These are phyloP conservation scores for Beauveria pseudobassiana DNA, from an alignment of 2,329 filamentous ascomycete species.

Conservation along the genomic window DNA sequence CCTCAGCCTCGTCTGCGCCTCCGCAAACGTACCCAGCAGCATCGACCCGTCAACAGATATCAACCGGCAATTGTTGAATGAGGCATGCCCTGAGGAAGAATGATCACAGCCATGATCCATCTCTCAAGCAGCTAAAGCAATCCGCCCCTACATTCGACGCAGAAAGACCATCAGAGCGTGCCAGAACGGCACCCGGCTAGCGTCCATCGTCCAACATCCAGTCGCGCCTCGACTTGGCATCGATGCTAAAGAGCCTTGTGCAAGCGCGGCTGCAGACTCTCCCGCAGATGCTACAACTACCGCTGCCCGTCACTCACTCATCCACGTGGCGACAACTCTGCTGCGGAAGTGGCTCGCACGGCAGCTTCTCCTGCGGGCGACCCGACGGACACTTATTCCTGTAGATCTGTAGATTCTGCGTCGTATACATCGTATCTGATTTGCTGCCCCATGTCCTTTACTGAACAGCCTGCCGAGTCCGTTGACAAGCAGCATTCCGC, in stretches of 20 bases:
- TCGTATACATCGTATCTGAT: background rate
- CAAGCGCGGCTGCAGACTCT: too few relatives aligned
- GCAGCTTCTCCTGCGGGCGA: background rate
- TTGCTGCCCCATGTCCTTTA: background rate
- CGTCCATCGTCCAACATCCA: background rate
- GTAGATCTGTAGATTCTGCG: background rate
- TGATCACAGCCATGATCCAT: background rate
- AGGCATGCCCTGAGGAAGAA: background rate
- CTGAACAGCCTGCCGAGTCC: background rate
- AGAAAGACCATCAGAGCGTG: background rate
- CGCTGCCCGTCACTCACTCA: background rate
- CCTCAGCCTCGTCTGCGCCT: background rate
- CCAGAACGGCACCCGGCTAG: background rate
- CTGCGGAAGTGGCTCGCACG: background rate
- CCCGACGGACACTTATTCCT: constrained; percentile 12
- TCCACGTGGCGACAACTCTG: background rate
- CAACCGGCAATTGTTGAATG: background rate
- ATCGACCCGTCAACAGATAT: background rate
- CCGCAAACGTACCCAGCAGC: background rate
- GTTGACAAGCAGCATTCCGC: constrained; percentile 14
- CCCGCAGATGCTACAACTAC: too few relatives aligned
- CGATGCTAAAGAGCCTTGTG: background rate
- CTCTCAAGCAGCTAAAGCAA: background rate
- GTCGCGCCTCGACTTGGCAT: background rate
- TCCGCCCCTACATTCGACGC: background rate